Conservation (phyloP, 495 filamentous ascomycete genomes). For the Penicillium dipodomyicola region DNA sequence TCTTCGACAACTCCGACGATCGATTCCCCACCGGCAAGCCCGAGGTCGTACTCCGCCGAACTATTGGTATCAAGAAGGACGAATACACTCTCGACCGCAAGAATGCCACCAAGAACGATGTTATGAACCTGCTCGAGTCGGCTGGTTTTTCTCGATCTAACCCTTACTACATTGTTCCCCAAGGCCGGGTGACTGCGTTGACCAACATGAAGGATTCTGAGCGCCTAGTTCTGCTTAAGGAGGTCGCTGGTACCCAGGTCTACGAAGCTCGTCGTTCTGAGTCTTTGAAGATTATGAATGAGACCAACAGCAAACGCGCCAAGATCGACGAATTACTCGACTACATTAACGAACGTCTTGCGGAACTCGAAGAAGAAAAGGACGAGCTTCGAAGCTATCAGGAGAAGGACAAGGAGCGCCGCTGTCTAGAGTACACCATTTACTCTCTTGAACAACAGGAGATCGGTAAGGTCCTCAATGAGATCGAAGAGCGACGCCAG, state of each 20-base stretch:
- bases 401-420: conserved; percentile 88
- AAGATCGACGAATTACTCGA: conserved; percentile 93
- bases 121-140: conserved; percentile 92
- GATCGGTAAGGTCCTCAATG: conserved; percentile 71
- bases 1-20: conserved; percentile 96
- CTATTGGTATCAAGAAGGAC: conserved; percentile 96
- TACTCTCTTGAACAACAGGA: conserved; percentile 84
- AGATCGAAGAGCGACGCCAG: conserved; percentile 76
- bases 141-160: conserved; percentile 97
- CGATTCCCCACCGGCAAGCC: conserved; percentile 92
- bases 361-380: conserved; percentile 93
- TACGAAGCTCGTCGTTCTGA: conserved; percentile 90
- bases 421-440: conserved; percentile 92
- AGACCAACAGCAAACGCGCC: conserved; percentile 87
- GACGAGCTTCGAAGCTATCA: conserved; percentile 90
- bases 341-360: conserved; percentile 85
- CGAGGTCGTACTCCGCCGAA: conserved; percentile 85
- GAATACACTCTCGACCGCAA: conserved; percentile 97
- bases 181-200: conserved; percentile 90
- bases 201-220: conserved; percentile 98
- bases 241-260: conserved; percentile 94
- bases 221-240: conserved; percentile 84
- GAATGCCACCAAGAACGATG: conserved; percentile 90
- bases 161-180: conserved; percentile 98
- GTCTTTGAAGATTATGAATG: conserved; percentile 93